Evolutionary conservation across 1,139 yeast species (phyloP), one percentile per base, ranked within the genome.

Genomic region (Lodderomyces oxycetoniae): DNA sequence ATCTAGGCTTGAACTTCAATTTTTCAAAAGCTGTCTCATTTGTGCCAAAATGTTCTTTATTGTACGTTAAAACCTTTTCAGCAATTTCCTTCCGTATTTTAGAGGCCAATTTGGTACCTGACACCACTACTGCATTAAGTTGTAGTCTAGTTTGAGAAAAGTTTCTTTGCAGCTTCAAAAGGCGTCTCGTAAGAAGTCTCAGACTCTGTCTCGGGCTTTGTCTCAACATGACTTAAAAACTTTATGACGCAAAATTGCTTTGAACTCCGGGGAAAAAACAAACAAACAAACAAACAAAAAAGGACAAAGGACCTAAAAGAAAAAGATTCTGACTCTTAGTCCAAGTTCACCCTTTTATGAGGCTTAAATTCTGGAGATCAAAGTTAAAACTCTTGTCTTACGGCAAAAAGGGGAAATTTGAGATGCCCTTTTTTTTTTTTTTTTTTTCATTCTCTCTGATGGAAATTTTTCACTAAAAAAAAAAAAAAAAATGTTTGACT

Each of bases 1-100:
- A 66, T 33, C 69, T 69, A 23, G 93, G 91, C 35, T 63, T 60
- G 55, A 80, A 83, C 36, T 55, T 59, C 39, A 67, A 55, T 27
- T 47, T 47, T 25, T 63, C 65, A 34, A 58, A 54, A 4, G 36
- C 25, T 4, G 36, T 34, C 44, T 45, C 31, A 17, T 30, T 26
- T 14, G 25, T 33, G 6, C 36, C 44, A 34, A 42, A 61, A 31
- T 62, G 59, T 10, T 48, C 48, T 33, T 53, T 48, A 48, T 68
- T 68, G 44, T 61, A 64, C 12, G 52, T 49, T 15, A 67, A 46
- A n/a, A 68, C 73, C 45, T 66, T 66, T 30, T 58, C 58, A 17
- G 73, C 73, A 32, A 68, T 61, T 28, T 54, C 49, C 33, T 45
- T 44, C 44, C 71, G 58, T 33, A 68, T 63, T 27, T 57, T 38